Percentiles rank a stretch among this genome's conserved stretches.
phyloP scores from a whole-genome alignment of 495 filamentous ascomycete species.

The Penicillium maclennaniae region DNA sequence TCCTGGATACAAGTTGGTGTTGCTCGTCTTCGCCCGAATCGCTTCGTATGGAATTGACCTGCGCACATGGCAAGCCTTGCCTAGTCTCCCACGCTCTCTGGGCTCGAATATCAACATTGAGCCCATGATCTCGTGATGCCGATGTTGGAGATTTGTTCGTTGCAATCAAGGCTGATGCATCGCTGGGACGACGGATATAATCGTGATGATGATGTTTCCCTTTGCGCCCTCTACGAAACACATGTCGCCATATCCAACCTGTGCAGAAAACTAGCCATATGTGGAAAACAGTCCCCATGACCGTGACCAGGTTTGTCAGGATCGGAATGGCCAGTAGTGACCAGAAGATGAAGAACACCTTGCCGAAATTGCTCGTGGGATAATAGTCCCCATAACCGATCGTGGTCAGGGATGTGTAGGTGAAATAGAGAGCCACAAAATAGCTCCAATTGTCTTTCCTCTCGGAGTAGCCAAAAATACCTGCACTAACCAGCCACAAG shows the following conservation, averaged over 20 bases:
- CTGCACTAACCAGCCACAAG: slow-evolving; percentile 73
- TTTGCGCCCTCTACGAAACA: background rate
- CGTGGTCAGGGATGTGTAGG: slow-evolving; percentile 4
- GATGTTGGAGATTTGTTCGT: background rate
- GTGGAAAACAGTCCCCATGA: background rate
- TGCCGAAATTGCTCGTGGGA: slow-evolving; percentile 63
- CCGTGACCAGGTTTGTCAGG: slow-evolving; percentile 8
- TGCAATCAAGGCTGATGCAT: background rate
- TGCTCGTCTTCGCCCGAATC: background rate
- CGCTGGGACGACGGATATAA: background rate
- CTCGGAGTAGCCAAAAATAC: slow-evolving; percentile 57
- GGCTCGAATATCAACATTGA: too few species aligned
- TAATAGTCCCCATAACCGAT: slow-evolving; percentile 21
- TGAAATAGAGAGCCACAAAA: slow-evolving; percentile 25
- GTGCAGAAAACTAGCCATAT: background rate
- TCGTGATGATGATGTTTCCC: background rate
- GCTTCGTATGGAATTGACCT: background rate
- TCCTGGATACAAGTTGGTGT: too few species aligned
- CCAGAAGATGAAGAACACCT: slow-evolving; percentile 59
- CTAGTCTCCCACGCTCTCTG: too few species aligned
- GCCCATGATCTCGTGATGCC: background rate
- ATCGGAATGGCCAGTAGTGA: slow-evolving; percentile 11
- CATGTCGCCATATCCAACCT: background rate
- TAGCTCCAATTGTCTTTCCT: slow-evolving; percentile 8
- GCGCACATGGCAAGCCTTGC: too few species aligned